phyloP scores from a whole-genome alignment of 495 filamentous ascomycete genomes.

The Daldinia loculata region DNA sequence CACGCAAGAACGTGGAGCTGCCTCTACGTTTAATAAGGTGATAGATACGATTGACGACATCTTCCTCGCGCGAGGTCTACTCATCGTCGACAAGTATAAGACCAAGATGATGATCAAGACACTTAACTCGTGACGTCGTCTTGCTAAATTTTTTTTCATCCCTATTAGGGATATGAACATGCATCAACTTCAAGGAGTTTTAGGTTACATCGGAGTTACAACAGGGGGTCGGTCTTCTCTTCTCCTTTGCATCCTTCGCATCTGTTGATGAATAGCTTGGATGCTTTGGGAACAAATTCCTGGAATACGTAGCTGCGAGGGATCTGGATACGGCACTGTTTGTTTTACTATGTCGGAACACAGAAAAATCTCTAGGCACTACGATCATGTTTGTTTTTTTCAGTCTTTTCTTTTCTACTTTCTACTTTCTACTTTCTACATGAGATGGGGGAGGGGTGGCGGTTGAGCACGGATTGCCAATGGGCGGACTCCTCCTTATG shows the following conservation, averaged over 20 bases:
- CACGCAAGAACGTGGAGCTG: constrained; percentile 87
- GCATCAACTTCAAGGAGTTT: neutral
- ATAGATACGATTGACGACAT: constrained; percentile 74
- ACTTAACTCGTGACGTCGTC: constrained; percentile 48
- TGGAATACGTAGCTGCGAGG: neutral
- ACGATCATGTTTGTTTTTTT: neutral
- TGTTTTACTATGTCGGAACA: neutral
- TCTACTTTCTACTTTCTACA: neutral
- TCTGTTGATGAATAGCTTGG: constrained; percentile 3
- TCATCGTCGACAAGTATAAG: constrained; percentile 75
- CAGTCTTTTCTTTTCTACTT: neutral
- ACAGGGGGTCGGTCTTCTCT: neutral
- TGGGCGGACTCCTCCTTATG: neutral
- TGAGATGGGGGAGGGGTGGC: neutral
- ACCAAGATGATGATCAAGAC: constrained; percentile 73
- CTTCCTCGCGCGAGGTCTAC: constrained; percentile 65
- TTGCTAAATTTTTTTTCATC: neutral
- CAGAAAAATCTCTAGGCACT: neutral
- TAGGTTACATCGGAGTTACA: neutral
- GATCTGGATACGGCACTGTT: constrained; percentile 3
- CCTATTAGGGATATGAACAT: constrained; percentile 3
- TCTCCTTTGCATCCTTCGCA: neutral
- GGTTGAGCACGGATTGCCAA: constrained; percentile 4
- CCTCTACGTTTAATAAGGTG: constrained; percentile 82
- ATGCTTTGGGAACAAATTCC: constrained; percentile 7